Evolutionary conservation across 1,139 yeast species (phyloP), one percentile per base, ranked within the genome.

Genomic region (Meyerozyma guilliermondii): DNA sequence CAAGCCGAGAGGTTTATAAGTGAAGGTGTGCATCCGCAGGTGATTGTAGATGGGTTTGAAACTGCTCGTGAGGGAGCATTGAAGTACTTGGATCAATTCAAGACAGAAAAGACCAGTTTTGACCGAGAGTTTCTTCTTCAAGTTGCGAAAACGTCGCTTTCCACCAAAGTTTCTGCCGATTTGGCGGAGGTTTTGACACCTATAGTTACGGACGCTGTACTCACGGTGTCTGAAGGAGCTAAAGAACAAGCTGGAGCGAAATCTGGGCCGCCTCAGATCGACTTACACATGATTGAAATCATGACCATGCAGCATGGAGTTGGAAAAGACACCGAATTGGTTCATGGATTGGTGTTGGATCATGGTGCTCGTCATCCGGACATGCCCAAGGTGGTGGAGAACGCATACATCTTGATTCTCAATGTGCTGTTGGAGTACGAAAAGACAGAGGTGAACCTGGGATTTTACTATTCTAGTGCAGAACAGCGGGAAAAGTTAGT

Each of bases 331-430:
- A 91, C 98, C 17, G 78, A 78, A 55, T 79, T 94, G 50, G 74
- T 94, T 50, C 82, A 78, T 55, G 99, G 99, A 37, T 77, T 94
- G 53, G 98, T 92, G 33, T 76, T 94, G 52, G 99, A 94, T 62
- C 99, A 94, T 62, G 99, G 99, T 49, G 97, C 97, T 13, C 81
- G 99, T 62, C 98, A 94, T 70, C 99, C 99, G 35, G 98, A 92
- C 64, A 94, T 94, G 99, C 98, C 98, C 45, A 86, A 82, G 54
- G 69, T 82, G 44, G 84, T 92, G 18, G 79, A 80, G 52, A 87
- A 92, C 63, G 96, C 97, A 1, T 74, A 80, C 57, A 81, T 94
- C 37, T 75, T 94, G 59, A 94, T 88, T 41, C 75, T 94, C 56
- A 94, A 94, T 62, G 98, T 94, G 38, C 87, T 96, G 4, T 74